Evolutionary conservation across 2,329 filamentous ascomycete genomes (phyloP), one percentile per base, ranked within the genome.

Genomic region (Blumeria hordei): DNA sequence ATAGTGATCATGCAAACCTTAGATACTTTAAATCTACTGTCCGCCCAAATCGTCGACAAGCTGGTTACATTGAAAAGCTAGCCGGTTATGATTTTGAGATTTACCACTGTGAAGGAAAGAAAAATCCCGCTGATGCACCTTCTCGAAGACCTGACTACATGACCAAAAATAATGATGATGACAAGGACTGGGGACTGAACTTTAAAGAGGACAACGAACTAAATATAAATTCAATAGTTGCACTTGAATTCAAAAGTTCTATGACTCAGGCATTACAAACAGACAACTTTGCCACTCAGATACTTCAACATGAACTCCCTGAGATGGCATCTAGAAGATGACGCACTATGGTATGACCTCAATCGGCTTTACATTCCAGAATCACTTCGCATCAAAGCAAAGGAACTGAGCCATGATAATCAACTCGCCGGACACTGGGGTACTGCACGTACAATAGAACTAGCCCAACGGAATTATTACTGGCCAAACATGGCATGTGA

Each of bases 371-470:
- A 35, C 33, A 43, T 53, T 33, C 51, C 51, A 10, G 36, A 53
- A 43, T 12, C 51, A 11, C 36, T 53, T 32, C 51, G 51, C 32
- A 53, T 53, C 28, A 53, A 9, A 43, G 51, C 51, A 16, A 53
- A 53, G 34, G 36, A 53, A n/a, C 51, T 53, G 14, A 53, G 36
- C 16, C 51, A 53, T n/a, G 51, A 53, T 43, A 53, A 18, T 28
- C 49, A 10, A 7, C 12, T 52, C 3, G n/a, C 28, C 3, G 49
- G 49, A n/a, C 49, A 52, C 16, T 52, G 28, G 16, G n/a, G 49
- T 16, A 52, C n/a, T 16, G 33, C 49, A 35, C 18, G 49, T 8
- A 52, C 49, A 8, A 52, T 16, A 35, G 33, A 36, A 35, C 16
- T 52, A 52, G 33, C 49, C 12, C 28, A 52, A 36, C 28, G 28